phyloP scores from a whole-genome alignment of 78 protist species.

The Dictyostelium purpureum region DNA sequence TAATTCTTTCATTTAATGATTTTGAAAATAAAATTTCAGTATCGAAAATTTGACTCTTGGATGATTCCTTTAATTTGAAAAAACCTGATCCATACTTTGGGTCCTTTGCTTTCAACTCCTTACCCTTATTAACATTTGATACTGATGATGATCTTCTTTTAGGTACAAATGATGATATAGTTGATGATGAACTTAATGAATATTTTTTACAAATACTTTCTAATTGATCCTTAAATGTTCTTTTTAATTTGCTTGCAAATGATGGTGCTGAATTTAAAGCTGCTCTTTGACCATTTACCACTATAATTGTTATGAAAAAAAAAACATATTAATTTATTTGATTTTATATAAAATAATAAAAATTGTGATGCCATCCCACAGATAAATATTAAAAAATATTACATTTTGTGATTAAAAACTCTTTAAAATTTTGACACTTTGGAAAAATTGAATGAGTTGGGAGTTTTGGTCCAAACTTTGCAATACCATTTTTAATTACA shows the following conservation, averaged over 20 bases:
- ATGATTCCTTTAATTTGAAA: background rate
- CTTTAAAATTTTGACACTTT: conserved; percentile 35
- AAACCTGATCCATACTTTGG: conserved; percentile 9
- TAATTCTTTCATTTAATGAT: conserved; percentile 41
- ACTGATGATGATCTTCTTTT: conserved; percentile 66
- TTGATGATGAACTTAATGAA: background rate
- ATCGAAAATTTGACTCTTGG: conserved; percentile 19
- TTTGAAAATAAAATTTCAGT: conserved; percentile 68
- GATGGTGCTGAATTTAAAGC: conserved; percentile 69
- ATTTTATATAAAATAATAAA: background rate
- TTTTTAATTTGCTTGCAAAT: conserved; percentile 36
- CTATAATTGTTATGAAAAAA: background rate
- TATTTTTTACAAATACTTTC: conserved; percentile 36
- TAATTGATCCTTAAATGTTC: conserved; percentile 60
- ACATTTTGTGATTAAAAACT: conserved; percentile 55
- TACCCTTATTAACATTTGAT: conserved; percentile 37
- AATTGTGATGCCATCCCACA: background rate
- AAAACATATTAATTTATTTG: background rate
- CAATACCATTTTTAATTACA: conserved; percentile 19
- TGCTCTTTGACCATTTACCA: conserved; percentile 74
- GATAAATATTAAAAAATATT: background rate
- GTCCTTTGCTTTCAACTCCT: conserved; percentile 45
- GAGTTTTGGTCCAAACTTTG: conserved; percentile 25
- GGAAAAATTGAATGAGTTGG: conserved; percentile 30
- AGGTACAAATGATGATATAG: background rate